Conservation (phyloP, 495 filamentous ascomycete species). For the Penicillium psychrofluorescens region DNA sequence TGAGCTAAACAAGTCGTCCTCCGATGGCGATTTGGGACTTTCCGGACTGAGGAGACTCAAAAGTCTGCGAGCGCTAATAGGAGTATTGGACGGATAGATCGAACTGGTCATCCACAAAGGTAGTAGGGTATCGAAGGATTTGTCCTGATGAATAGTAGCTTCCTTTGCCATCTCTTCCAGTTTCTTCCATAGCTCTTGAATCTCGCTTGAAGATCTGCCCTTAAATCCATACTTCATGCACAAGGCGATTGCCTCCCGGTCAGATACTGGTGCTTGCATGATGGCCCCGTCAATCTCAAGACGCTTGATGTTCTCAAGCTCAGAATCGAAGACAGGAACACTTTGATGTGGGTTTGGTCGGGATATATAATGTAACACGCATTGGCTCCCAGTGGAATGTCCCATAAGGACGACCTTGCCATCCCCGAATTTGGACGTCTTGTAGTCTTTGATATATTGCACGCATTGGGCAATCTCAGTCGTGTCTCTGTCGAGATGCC, state of each 20-base stretch:
- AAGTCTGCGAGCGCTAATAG: slow-evolving; percentile 60
- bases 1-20: slow-evolving; percentile 83
- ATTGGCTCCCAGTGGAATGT: slow-evolving; percentile 83
- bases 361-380: slow-evolving; percentile 66
- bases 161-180: slow-evolving; percentile 15
- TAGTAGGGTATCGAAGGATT: slow-evolving; percentile 23
- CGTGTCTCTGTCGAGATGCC: slow-evolving; percentile 58
- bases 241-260: slow-evolving; percentile 60
- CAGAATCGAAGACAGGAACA: slow-evolving; percentile 23
- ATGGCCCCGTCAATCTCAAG: slow-evolving; percentile 64
- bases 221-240: slow-evolving; percentile 23
- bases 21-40: slow-evolving; percentile 45
- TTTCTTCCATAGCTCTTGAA: slow-evolving; percentile 22
- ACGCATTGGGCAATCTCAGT: slow-evolving; percentile 60
- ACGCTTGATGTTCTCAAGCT: slow-evolving; percentile 18
- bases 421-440: slow-evolving; percentile 13
- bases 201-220: slow-evolving; percentile 17
- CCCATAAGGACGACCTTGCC: slow-evolving; percentile 50
- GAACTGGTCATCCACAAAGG: slow-evolving; percentile 26
- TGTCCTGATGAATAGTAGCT: slow-evolving; percentile 12
- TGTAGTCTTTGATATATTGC: slow-evolving; percentile 47
- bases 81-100: slow-evolving; percentile 33
- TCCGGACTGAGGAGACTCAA: slow-evolving; percentile 52
- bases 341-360: slow-evolving; percentile 25
- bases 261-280: slow-evolving; percentile 72